Percentiles rank a stretch among this genome's conserved stretches.
These are phyloP conservation scores for Amanita rubescens DNA, from an alignment of 768 basidiomycete species.

Conservation along the genomic window DNA sequence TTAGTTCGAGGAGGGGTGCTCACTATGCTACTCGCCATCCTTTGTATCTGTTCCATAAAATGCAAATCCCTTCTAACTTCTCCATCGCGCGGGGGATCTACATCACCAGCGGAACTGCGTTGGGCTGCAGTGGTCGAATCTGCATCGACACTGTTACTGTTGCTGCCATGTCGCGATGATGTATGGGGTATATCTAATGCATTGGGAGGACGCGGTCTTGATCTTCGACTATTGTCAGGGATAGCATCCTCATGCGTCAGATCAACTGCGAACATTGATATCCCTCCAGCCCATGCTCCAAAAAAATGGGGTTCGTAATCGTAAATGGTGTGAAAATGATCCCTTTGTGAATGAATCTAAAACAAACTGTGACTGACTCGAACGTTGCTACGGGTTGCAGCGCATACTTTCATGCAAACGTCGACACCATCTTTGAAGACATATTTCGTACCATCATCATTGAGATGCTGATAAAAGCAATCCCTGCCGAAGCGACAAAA, in stretches of 20 bases:
- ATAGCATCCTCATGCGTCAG: neutral
- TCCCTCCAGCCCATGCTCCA: neutral
- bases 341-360: constrained; percentile 9
- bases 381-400: neutral
- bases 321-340: neutral
- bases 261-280: neutral
- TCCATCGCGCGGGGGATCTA: neutral
- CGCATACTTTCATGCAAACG: constrained; percentile 43
- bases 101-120: neutral
- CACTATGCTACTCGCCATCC: neutral
- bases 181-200: neutral
- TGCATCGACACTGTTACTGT: neutral
- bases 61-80: neutral
- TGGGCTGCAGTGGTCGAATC: too few species aligned
- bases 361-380: neutral
- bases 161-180: neutral
- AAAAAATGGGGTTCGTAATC: neutral
- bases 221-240: neutral
- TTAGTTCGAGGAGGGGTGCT: neutral
- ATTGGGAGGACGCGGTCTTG: neutral
- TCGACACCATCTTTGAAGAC: constrained; percentile 50
- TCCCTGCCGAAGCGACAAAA: constrained; percentile 76
- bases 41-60: neutral
- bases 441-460: constrained; percentile 56
- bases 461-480: constrained; percentile 72